Base-by-base conservation (phyloP, 345 rosid genomes). In the Lepidium africanum region DNA sequence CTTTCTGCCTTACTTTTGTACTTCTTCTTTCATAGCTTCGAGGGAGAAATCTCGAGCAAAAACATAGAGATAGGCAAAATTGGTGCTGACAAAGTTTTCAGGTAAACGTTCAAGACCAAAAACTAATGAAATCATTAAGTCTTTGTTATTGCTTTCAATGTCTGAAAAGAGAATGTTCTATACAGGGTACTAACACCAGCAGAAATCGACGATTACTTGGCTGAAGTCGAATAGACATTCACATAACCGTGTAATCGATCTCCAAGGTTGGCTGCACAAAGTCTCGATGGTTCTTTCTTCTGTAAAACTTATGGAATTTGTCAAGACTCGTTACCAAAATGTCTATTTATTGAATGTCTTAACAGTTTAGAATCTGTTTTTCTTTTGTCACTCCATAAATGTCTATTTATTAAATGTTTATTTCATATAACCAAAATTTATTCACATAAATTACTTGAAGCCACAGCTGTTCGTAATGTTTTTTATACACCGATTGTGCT, bases 61-160 rank as follows among this genome's bases (percentile, higher is more conserved):
- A 91, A 91, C 78, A 89, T 91, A 56, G 97, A 91, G 81, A 91
- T 89, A 58, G 97, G 94, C 67, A 82, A 85, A 37, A 91, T 91
- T 59, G 85, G 87, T 39, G 69, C 81, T 11, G 96, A 91, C 87
- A 87, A 79, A 77, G 81, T 85, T 40, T 91, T 89, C 85, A 85
- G 94, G 97, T 40, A 66, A 53, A 63, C 21, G n/a, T 25, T 65
- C 66, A 30, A 12, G 25, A 53, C 40, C 46, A 5, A 46, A 19
- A 61, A 72, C 51, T 37, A 12, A 56, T 42, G 15, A 17, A 43
- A 52, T 13, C 13, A 16, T 60, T 11, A 35, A 59, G 6, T 45
- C 16, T 51, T 59, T 52, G 56, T 21, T 37, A 40, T 56, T 38
- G 27, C 38, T 41, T 32, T 47, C 46, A 36, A 6, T 58, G n/a